Conservation (phyloP, 805 yeast species). For the Isabelozyma pseudorhagii region DNA sequence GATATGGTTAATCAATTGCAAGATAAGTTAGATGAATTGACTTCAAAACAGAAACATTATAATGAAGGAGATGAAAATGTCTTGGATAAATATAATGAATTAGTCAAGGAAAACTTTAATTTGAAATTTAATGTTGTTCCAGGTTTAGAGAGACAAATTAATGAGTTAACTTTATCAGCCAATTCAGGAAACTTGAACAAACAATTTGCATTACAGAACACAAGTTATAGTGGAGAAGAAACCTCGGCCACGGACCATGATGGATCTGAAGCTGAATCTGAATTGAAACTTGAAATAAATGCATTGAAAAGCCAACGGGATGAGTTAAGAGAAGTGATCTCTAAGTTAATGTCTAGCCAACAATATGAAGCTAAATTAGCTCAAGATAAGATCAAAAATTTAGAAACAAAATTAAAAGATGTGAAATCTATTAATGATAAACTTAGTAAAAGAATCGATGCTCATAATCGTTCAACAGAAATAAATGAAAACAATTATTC, state of each 20-base stretch:
- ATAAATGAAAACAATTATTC: not conserved
- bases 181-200: not conserved
- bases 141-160: constrained; percentile 30
- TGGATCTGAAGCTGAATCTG: not conserved
- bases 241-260: too few species aligned
- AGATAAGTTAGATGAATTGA: constrained; percentile 42
- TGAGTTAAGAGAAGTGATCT: constrained; percentile 38
- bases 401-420: constrained; percentile 29
- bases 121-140: constrained; percentile 46
- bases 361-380: constrained; percentile 33
- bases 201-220: not conserved
- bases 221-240: not conserved
- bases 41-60: constrained; percentile 10
- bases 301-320: constrained; percentile 32
- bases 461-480: not conserved
- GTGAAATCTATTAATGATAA: constrained; percentile 30
- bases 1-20: constrained; percentile 45
- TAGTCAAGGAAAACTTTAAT: constrained; percentile 39
- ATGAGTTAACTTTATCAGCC: not conserved
- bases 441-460: constrained; percentile 22
- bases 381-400: constrained; percentile 29
- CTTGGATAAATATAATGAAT: constrained; percentile 35
- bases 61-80: constrained; percentile 24
- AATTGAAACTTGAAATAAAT: constrained; percentile 12
- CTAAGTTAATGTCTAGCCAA: constrained; percentile 34